Evolutionary conservation across 331 rosid species (phyloP), one percentile per base, ranked within the genome.

Genomic region (Telfairia occidentalis): DNA sequence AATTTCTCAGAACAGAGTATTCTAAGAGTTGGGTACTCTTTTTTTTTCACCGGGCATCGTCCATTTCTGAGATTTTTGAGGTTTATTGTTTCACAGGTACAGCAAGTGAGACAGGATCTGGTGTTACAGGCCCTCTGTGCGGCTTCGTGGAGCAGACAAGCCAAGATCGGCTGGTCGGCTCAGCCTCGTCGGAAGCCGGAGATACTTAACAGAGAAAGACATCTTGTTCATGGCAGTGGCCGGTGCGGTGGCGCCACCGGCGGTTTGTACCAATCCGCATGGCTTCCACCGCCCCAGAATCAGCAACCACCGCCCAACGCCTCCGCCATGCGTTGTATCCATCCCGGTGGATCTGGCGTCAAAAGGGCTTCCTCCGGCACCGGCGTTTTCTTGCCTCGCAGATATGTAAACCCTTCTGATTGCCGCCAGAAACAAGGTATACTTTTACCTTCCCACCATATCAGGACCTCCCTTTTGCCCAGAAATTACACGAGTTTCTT

Each of bases 381-480:
- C 4, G 98, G 98, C 1, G 98, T 93, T 2, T 93, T 93, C 82
- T 54, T 93, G 72, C 98, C 98, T 76, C 97, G 98, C 28, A 84
- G 82, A 9, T 86, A 93, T 18, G 76, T 67, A 0, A 78, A 73
- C 26, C 81, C 88, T 5, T 54, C 85, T 0, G 90, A 89, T 6
- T 37, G 86, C 45, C 89, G 86, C 50, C 87, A 85, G 76, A 89
- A 79, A 79, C 37, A 84, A 42, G 85, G 97, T 92, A 75, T 6
- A n/a, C n/a, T 1, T 30, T 5, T 34, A 5, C n/a, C n/a, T n/a
- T n/a, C n/a, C n/a, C n/a, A 8, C 7, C 23, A 16, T 40, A 9
- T 9, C 21, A 26, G 4, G 23, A 24, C 2, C 37, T 32, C 37
- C n/a, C 10, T 12, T 21, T 15, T 0, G 19, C 16, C 15, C 0